Base-by-base conservation (phyloP, 768 basidiomycete species). In the Tephrocybe sp. region DNA sequence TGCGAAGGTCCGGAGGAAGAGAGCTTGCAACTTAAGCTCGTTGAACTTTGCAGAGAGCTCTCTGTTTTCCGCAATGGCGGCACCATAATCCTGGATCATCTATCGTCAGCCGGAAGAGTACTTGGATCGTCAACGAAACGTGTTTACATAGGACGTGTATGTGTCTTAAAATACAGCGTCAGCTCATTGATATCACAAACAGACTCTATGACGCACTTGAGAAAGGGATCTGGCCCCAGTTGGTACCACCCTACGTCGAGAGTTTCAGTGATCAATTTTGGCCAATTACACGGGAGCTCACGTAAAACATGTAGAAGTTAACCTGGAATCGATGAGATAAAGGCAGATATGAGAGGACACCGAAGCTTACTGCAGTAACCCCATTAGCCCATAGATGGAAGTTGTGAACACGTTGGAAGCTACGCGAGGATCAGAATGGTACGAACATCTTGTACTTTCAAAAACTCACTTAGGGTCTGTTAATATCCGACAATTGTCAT, bases 341-440 rank as follows among this genome's bases (percentile, higher is more conserved):
- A 20, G 23, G 6, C n/a, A 26, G 17, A n/a, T 25, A 7, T 18
- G 2, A 33, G 18, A 25, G 18, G 28, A 30, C 8, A 38, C 18
- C 24, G 32, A n/a, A 14, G 14, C 54, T 15, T 28, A 58, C 57
- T 17, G 57, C 57, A 26, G 57, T 58, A 21, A 58, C 57, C 15
- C 57, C 57, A 32, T 55, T 55, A n/a, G 54, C 57, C 57, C 57
- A 58, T n/a, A 58, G 36, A 42, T 51, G 50, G 33, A 52, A 53
- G 41, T 58, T 53, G 34, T 58, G 43, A 39, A 58, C 51, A 15
- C 57, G 54, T 26, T 58, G 57, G 30, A 58, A 58, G 20, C 57
- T 58, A 33, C 10, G 34, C 9, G n/a, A 17, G 43, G 8, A 11
- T 28, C n/a, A 17, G 34, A 2, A 10, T 12, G 8, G 11, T 17